phyloP scores from a whole-genome alignment of 108 stramenopile genomes.

The Skeletonema tropicum region DNA sequence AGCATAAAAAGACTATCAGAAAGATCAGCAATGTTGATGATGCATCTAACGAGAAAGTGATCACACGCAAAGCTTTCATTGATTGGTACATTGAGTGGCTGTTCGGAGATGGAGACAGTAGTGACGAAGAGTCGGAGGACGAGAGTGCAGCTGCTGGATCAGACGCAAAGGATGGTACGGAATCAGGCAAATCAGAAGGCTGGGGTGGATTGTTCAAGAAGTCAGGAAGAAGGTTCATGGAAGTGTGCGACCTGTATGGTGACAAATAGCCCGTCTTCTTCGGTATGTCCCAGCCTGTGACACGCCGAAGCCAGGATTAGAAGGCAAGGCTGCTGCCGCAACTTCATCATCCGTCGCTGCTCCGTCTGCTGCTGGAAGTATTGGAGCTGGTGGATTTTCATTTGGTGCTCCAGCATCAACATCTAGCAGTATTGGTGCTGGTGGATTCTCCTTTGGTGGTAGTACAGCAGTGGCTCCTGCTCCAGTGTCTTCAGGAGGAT shows the following conservation, averaged over 20 bases:
- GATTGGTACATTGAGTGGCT: constrained; percentile 90
- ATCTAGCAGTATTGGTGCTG: constrained; percentile 47
- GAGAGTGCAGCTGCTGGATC: constrained; percentile 1
- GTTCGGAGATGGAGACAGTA: constrained; percentile 84
- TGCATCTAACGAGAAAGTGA: constrained; percentile 24
- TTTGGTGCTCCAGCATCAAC: constrained; percentile 40
- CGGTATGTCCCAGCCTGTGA: constrained; percentile 85
- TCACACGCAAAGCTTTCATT: constrained; percentile 65
- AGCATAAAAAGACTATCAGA: constrained; percentile 66
- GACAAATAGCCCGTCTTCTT: constrained; percentile 53
- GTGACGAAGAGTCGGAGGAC: constrained; percentile 44
- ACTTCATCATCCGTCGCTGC: constrained; percentile 18
- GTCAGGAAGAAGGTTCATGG: constrained; percentile 77
- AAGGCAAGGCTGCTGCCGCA: constrained; percentile 23
- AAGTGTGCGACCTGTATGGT: constrained; percentile 87
- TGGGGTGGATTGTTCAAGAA: constrained; percentile 57
- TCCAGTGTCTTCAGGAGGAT: constrained; percentile 1
- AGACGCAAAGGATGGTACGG: constrained; percentile 12
- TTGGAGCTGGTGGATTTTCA: constrained; percentile 59
- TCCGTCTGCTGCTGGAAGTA: constrained; percentile 46
- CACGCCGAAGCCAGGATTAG: constrained; percentile 67
- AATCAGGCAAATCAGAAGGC: constrained; percentile 34
- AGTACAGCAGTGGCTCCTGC: constrained; percentile 4
- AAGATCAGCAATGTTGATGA: constrained; percentile 46
- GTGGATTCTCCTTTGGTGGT: constrained; percentile 60